These are phyloP conservation scores for Tricholoma flavovirens DNA, from an alignment of 768 basidiomycete species.

Conservation along the genomic window DNA sequence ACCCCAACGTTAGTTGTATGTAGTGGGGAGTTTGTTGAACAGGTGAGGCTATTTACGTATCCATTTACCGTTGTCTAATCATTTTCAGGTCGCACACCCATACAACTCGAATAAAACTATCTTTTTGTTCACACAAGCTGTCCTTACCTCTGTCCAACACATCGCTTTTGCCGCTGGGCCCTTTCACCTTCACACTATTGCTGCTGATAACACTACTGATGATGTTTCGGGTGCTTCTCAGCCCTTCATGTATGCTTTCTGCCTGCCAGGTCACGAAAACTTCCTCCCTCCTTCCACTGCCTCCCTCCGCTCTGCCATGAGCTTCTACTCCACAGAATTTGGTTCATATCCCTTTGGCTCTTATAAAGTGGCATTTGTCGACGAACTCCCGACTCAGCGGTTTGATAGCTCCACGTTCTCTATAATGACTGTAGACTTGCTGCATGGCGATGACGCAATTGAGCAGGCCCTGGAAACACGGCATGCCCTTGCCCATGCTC, in stretches of 20 bases:
- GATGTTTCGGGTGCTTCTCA: conserved; percentile 61
- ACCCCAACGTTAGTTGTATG: conserved; percentile 84
- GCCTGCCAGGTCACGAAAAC: conserved; percentile 81
- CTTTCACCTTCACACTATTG: conserved; percentile 73
- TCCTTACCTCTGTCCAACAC: conserved; percentile 91
- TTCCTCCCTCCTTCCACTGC: conserved; percentile 64
- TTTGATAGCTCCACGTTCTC: conserved; percentile 85
- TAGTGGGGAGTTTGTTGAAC: conserved; percentile 92
- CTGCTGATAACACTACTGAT: conserved; percentile 53
- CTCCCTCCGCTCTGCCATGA: conserved; percentile 85
- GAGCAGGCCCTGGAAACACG: conserved; percentile 92
- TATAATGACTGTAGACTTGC: conserved; percentile 70
- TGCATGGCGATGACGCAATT: conserved; percentile 84
- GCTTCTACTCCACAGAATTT: conserved; percentile 84
- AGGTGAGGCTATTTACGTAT: conserved; percentile 43
- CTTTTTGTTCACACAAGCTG: conserved; percentile 84
- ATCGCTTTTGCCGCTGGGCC: conserved; percentile 95
- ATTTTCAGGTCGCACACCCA: conserved; percentile 78
- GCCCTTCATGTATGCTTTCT: conserved; percentile 85
- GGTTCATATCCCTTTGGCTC: conserved; percentile 96
- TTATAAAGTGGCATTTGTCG: conserved; percentile 91
- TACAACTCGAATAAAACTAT: conserved; percentile 92
- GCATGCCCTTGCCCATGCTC: conserved; percentile 77
- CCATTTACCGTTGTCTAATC: conserved; percentile 6
- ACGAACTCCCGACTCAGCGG: conserved; percentile 75